Conservation (phyloP, 140 eudicot genomes). For the Ambrosia hybrid region DNA sequence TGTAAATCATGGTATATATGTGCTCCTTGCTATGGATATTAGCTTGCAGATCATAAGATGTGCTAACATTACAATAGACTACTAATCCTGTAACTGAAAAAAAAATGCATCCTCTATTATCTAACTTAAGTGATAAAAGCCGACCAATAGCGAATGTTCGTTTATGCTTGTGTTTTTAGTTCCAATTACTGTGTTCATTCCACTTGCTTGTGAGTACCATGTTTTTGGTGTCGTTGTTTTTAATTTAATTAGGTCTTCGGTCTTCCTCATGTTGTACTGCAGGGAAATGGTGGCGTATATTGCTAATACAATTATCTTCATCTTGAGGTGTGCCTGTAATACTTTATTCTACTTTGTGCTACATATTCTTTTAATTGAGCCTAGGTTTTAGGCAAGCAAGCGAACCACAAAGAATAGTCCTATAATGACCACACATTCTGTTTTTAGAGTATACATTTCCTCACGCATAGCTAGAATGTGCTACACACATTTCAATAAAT, state of each 20-base stretch:
- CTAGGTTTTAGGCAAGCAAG: neutral
- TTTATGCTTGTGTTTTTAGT: no score
- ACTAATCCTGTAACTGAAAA: no score
- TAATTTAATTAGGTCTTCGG: slow-evolving; percentile 5
- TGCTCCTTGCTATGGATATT: no score
- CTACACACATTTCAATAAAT: neutral
- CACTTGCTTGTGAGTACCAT: no score
- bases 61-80: no score
- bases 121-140: no score
- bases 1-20: no score
- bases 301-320: slow-evolving; percentile 89
- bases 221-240: no score
- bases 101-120: no score
- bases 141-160: no score
- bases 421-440: neutral
- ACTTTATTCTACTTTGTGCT: neutral
- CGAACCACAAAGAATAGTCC: neutral
- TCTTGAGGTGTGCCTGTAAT: slow-evolving; percentile 61
- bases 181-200: no score
- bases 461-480: neutral
- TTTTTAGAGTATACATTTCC: neutral
- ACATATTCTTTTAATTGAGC: neutral
- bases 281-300: slow-evolving; percentile 98
- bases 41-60: no score
- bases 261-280: slow-evolving; percentile 26